phyloP scores from a whole-genome alignment of 2,329 filamentous ascomycete genomes.

The Didymella exigua region DNA sequence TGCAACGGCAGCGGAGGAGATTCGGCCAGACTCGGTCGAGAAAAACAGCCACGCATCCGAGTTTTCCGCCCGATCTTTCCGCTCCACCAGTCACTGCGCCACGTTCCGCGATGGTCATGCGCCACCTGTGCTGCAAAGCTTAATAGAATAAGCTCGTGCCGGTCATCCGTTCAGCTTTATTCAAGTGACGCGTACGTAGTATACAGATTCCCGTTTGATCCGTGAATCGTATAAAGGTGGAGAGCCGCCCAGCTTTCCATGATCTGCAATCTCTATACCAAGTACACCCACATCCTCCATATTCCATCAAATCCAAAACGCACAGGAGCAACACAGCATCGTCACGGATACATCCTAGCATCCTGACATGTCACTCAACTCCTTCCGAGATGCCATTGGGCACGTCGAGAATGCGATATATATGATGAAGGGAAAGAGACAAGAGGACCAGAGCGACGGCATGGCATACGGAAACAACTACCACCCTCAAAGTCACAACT shows the following conservation, averaged over 20 bases:
- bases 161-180: neutral
- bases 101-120: constrained; percentile 5
- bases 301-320: neutral
- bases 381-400: constrained; percentile 13
- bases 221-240: constrained; percentile 10
- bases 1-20: constrained; percentile 2
- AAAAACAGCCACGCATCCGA: constrained; percentile 7
- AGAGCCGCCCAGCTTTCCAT: neutral
- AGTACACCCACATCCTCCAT: neutral
- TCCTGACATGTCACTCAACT: constrained; percentile 7
- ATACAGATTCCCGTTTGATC: constrained; percentile 4
- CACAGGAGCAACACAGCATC: neutral
- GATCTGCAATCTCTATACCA: neutral
- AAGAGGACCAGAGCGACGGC: neutral
- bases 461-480: constrained; percentile 10
- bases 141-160: constrained; percentile 13
- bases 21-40: constrained; percentile 9
- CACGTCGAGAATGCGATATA: constrained; percentile 18
- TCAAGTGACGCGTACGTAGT: constrained; percentile 8
- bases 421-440: constrained; percentile 12
- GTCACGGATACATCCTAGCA: neutral
- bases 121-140: constrained; percentile 8
- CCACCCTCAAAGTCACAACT: constrained; percentile 11
- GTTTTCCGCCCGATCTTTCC: constrained; percentile 14
- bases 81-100: constrained; percentile 17